Percentiles rank a stretch among this genome's conserved stretches.
These are phyloP conservation scores for Cadophora gregata DNA, from an alignment of 2,329 filamentous ascomycete genomes.

Conservation along the genomic window DNA sequence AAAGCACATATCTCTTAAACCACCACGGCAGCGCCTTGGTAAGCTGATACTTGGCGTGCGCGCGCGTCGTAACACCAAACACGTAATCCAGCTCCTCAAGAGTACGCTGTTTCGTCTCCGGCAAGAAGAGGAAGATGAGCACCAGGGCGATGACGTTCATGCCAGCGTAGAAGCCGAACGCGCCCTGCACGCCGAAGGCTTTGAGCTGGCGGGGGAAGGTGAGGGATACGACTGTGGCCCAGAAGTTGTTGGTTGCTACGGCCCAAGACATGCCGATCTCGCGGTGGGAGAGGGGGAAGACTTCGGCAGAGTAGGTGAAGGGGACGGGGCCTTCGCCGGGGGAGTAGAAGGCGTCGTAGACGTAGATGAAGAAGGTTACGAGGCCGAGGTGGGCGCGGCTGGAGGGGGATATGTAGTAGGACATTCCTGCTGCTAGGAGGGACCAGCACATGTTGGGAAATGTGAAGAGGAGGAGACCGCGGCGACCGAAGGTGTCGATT, in stretches of 20 bases:
- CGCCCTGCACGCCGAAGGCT: conserved; percentile 43
- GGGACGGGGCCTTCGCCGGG: conserved; percentile 68
- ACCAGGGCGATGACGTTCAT: conserved; percentile 61
- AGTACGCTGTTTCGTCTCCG: conserved; percentile 60
- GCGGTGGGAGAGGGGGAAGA: conserved; percentile 67
- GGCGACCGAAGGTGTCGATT: conserved; percentile 71
- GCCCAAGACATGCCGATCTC: conserved; percentile 70
- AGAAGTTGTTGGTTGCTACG: conserved; percentile 65
- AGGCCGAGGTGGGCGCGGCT: conserved; percentile 55
- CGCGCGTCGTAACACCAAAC: conserved; percentile 46
- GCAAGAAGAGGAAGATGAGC: conserved; percentile 62
- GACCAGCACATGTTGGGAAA: conserved; percentile 73
- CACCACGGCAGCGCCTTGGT: conserved; percentile 66
- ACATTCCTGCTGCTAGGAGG: conserved; percentile 66
- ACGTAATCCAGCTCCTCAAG: conserved; percentile 53
- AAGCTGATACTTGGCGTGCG: conserved; percentile 37
- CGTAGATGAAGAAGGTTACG: conserved; percentile 66
- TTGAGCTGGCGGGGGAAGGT: conserved; percentile 46
- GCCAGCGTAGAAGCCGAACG: conserved; percentile 61
- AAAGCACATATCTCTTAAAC: conserved; percentile 54
- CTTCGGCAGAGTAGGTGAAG: conserved; percentile 67
- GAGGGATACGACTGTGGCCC: conserved; percentile 67
- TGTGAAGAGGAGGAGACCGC: conserved; percentile 61
- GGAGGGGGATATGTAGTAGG: conserved; percentile 53
- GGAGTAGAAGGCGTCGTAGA: conserved; percentile 68